These are phyloP conservation scores for Ananas comosus DNA, from an alignment of 176 grass and related monocot species.

Conservation along the genomic window DNA sequence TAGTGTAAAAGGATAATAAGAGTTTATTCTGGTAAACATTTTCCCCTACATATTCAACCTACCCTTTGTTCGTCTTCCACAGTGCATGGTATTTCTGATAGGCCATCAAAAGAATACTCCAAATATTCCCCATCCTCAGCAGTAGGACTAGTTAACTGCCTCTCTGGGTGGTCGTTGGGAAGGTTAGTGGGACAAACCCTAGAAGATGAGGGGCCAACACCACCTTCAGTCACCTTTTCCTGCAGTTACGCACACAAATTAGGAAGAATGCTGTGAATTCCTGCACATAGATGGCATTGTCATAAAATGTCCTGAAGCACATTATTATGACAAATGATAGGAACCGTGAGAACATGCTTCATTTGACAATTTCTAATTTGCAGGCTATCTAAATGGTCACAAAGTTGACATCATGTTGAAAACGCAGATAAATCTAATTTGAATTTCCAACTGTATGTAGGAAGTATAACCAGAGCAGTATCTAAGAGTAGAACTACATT, in stretches of 20 bases:
- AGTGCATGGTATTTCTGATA: slow-evolving; percentile 68
- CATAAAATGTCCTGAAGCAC: background rate
- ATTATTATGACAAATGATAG: background rate
- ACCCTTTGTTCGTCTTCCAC: slow-evolving; percentile 92
- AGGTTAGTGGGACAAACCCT: slow-evolving; percentile 36
- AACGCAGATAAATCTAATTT: too few species aligned
- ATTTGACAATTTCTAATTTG: too few species aligned
- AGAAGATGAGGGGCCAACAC: slow-evolving; percentile 56
- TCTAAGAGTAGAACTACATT: too few species aligned
- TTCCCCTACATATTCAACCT: slow-evolving; percentile 20
- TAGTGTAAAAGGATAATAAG: background rate
- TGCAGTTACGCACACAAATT: background rate
- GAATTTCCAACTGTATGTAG: too few species aligned
- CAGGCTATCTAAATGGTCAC: too few species aligned
- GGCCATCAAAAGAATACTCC: slow-evolving; percentile 78
- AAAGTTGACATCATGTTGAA: too few species aligned
- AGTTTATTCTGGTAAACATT: background rate
- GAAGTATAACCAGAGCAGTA: too few species aligned
- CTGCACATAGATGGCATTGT: background rate
- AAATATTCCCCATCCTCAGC: slow-evolving; percentile 67
- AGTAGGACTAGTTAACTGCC: slow-evolving; percentile 38
- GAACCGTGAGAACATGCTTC: background rate
- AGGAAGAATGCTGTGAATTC: slow-evolving; percentile 2
- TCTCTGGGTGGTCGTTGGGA: slow-evolving; percentile 32
- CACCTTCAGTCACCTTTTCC: slow-evolving; percentile 34